These are phyloP conservation scores for Eucalyptus polyanthemos DNA, from an alignment of 345 rosid genomes.

Conservation along the genomic window DNA sequence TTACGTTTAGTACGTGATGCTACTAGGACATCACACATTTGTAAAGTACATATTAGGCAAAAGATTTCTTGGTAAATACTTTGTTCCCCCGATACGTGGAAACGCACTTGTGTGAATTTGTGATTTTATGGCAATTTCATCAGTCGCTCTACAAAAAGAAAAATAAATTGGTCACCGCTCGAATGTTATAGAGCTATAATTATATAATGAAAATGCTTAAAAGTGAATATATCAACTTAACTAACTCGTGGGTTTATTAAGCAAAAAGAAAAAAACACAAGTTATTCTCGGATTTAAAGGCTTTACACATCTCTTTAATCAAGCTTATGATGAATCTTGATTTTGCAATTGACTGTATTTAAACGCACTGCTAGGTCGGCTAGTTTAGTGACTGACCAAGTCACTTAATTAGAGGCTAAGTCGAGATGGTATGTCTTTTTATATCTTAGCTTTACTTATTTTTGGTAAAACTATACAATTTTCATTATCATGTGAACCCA, in stretches of 20 bases:
- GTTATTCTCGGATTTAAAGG: not conserved
- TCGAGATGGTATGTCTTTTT: not conserved
- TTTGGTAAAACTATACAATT: not conserved
- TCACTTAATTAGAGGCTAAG: not conserved
- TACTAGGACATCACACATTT: too few species aligned
- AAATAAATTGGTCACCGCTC: not conserved
- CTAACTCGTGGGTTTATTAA: not conserved
- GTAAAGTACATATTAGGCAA: too few species aligned
- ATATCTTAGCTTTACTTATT: not conserved
- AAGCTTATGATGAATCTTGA: not conserved
- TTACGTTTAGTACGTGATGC: too few species aligned
- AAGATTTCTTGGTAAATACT: not conserved
- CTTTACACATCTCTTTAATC: not conserved
- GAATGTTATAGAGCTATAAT: not conserved
- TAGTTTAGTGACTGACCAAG: not conserved
- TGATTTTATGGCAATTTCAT: not conserved
- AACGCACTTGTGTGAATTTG: not conserved
- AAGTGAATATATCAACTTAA: not conserved
- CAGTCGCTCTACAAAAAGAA: not conserved
- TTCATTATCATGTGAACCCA: not conserved
- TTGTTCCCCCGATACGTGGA: not conserved
- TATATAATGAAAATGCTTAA: not conserved
- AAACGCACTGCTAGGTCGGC: not conserved
- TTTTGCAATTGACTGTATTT: not conserved
- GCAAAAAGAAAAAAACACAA: not conserved